Base-by-base conservation (phyloP, 495 filamentous ascomycete genomes). In the Penicillium maclennaniae region DNA sequence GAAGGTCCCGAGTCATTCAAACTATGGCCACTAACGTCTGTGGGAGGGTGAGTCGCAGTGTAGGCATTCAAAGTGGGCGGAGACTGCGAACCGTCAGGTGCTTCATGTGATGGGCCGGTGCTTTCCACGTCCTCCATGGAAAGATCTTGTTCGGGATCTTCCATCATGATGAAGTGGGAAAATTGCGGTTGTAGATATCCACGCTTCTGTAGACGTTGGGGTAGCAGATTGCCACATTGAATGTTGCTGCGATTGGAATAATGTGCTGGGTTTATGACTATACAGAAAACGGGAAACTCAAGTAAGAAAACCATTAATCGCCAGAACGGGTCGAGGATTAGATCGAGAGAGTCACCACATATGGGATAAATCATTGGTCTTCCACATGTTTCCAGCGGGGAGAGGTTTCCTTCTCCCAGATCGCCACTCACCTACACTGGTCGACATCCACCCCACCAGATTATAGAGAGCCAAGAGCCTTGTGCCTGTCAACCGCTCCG, bases 331-430 rank as follows among this genome's bases (percentile, higher is more conserved):
- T 7, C 37, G 37, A 25, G 2, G 9, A 19, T 21, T 4, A 41
- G 20, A 26, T 25, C 6, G 25, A 10, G 23, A 31, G 36, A n/a
- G 3, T 49, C 44, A 41, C 49, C 43, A 45, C 41, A 53, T 51
- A 42, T 23, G 5, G 23, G 23, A 23, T 23, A 23, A 2, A 23
- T 23, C 23, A 5, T 45, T 46, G 16, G 47, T 49, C 25, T 66
- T 66, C 63, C 60, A 66, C 60, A 63, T 49, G 63, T 38, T 66
- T 66, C 63, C 37, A 63, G 54, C 49, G 63, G 45, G 62, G 55
- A 48, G 45, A 54, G 23, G 47, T 16, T 43, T 8, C 43, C 25
- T 42, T n/a, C 43, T 21, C 47, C 39, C 31, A 47, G 26, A 42
- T 48, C 40, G 31, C 28, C 52, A 44, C 44, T 43, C 1, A 37